Evolutionary conservation across 2,329 filamentous ascomycete genomes (phyloP).

Genomic region (Colletotrichum scovillei): DNA sequence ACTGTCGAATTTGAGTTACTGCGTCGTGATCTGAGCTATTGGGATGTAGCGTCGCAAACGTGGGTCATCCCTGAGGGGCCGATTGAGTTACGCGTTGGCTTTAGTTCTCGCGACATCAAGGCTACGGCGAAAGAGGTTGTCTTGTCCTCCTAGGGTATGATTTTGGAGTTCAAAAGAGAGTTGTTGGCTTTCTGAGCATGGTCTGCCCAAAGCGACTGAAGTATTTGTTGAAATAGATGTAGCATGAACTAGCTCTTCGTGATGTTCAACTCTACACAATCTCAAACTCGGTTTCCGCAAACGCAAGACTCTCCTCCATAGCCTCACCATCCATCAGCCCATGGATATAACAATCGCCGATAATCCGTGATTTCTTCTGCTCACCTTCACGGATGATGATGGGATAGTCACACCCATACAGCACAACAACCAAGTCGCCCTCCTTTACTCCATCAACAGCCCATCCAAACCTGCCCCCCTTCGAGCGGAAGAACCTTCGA

Average conservation of each 20-base stretch:
- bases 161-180: neutral
- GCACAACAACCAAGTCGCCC: conserved; percentile 5
- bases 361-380: neutral
- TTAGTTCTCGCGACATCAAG: conserved; percentile 26
- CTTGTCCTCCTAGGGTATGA: neutral
- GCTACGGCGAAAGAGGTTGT: conserved; percentile 7
- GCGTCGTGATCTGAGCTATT: conserved; percentile 74
- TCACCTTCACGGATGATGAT: neutral
- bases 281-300: neutral
- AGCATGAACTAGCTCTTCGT: neutral
- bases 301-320: neutral
- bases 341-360: conserved; percentile 8
- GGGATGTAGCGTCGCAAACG: conserved; percentile 68
- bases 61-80: conserved; percentile 65
- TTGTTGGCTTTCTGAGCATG: neutral
- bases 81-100: conserved; percentile 55
- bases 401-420: conserved; percentile 5
- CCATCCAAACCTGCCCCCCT: conserved; percentile 10
- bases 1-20: conserved; percentile 65
- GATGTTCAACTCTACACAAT: neutral
- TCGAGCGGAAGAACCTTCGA: conserved; percentile 25
- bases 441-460: neutral
- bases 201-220: neutral
- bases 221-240: neutral
- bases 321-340: conserved; percentile 16